These are phyloP conservation scores for Coleophoma cylindrospora DNA, from an alignment of 2,329 filamentous ascomycete genomes.

Conservation along the genomic window DNA sequence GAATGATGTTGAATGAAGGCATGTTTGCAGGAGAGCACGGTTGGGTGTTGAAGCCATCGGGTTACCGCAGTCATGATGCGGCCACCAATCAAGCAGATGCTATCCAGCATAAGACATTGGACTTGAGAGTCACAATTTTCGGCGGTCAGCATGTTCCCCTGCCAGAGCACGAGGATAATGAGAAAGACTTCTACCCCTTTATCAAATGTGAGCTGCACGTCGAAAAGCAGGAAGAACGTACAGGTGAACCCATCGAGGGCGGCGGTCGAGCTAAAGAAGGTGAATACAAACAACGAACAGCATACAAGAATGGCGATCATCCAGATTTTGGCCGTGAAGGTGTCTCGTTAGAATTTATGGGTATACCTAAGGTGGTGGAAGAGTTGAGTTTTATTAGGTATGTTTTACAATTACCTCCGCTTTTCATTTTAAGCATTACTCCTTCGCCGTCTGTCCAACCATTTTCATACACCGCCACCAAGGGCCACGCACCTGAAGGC, in stretches of 20 bases:
- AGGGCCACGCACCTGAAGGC: too few relatives aligned
- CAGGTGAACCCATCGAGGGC: conserved; percentile 31
- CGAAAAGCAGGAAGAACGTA: conserved; percentile 47
- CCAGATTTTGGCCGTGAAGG: conserved; percentile 55
- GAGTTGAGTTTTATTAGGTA: conserved; percentile 70
- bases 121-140: conserved; percentile 67
- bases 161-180: conserved; percentile 43
- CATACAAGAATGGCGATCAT: conserved; percentile 50
- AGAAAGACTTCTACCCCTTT: conserved; percentile 58
- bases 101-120: conserved; percentile 46
- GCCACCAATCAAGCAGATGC: conserved; percentile 10
- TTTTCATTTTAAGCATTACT: too few relatives aligned
- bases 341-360: conserved; percentile 52
- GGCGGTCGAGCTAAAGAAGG: conserved; percentile 47
- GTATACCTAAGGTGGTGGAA: conserved; percentile 55
- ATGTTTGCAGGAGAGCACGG: conserved; percentile 82
- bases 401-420: conserved; percentile 25
- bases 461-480: too few relatives aligned
- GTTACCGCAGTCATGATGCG: conserved; percentile 50
- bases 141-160: conserved; percentile 74
- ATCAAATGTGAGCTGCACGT: conserved; percentile 79
- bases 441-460: too few relatives aligned
- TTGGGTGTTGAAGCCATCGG: conserved; percentile 79
- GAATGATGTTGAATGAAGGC: conserved; percentile 93
- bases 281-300: conserved; percentile 55